Conservation (phyloP, 371 early-diverging fungal species). For the Dichotomocladium elegans region DNA sequence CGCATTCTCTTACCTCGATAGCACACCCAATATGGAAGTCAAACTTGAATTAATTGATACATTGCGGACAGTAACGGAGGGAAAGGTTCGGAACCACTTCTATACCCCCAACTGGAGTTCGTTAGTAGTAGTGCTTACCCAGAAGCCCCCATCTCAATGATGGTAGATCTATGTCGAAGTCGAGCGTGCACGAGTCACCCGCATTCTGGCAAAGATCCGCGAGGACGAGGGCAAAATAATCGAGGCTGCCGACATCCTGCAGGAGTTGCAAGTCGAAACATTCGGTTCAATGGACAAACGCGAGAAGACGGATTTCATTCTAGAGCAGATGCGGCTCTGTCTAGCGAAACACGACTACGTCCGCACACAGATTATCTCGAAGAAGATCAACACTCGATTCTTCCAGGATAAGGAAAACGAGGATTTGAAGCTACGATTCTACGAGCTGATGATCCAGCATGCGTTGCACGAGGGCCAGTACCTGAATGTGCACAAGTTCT, state of each 20-base stretch:
- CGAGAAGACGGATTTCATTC: slow-evolving; percentile 96
- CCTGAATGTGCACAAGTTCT: slow-evolving; percentile 88
- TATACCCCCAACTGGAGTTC: neutral
- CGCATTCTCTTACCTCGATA: slow-evolving; percentile 85
- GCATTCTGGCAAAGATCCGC: slow-evolving; percentile 80
- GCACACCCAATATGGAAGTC: slow-evolving; percentile 75
- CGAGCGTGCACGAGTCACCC: slow-evolving; percentile 93
- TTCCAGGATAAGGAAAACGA: slow-evolving; percentile 84
- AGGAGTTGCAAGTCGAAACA: slow-evolving; percentile 97
- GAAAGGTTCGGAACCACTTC: slow-evolving; percentile 65
- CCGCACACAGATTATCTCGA: slow-evolving; percentile 88
- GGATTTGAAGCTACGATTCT: slow-evolving; percentile 92
- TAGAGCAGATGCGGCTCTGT: slow-evolving; percentile 96
- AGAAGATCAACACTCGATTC: slow-evolving; percentile 91
- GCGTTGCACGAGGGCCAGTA: slow-evolving; percentile 89
- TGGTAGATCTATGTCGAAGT: slow-evolving; percentile 94
- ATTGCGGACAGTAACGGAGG: slow-evolving; percentile 94
- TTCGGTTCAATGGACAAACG: slow-evolving; percentile 97
- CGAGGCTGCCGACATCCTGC: slow-evolving; percentile 93
- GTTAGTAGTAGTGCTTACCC: no score
- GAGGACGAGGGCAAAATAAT: slow-evolving; percentile 88
- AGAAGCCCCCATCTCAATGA: no score
- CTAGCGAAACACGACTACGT: slow-evolving; percentile 90
- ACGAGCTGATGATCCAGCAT: slow-evolving; percentile 92
- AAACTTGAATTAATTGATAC: slow-evolving; percentile 92